These are phyloP conservation scores for Aschersonia sp. DNA, from an alignment of 2,329 filamentous ascomycete species.

Conservation along the genomic window DNA sequence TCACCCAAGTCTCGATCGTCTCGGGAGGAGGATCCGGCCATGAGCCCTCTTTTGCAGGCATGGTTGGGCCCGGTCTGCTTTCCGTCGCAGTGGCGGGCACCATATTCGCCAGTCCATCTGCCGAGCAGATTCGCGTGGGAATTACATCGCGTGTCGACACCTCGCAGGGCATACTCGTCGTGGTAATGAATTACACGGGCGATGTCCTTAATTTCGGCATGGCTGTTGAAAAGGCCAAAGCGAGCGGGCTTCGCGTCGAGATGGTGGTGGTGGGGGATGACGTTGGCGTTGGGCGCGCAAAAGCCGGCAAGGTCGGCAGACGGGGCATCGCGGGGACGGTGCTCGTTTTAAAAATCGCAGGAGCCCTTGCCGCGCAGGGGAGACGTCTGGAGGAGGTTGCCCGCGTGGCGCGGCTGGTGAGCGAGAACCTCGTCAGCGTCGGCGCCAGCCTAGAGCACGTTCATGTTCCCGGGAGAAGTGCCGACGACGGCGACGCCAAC, in stretches of 20 bases:
- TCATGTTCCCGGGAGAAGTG: constrained; percentile 70
- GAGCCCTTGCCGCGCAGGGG: constrained; percentile 65
- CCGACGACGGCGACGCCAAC: constrained; percentile 35
- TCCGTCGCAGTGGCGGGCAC: constrained; percentile 73
- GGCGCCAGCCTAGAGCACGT: constrained; percentile 80
- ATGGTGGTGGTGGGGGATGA: constrained; percentile 92
- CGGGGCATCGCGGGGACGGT: constrained; percentile 86
- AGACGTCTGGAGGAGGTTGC: constrained; percentile 55
- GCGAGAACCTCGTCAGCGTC: constrained; percentile 68
- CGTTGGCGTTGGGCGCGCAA: constrained; percentile 68
- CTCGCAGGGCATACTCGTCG: constrained; percentile 65
- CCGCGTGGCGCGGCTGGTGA: constrained; percentile 53
- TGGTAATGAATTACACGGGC: constrained; percentile 91
- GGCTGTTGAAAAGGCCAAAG: constrained; percentile 82
- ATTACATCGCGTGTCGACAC: constrained; percentile 60
- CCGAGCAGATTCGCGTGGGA: constrained; percentile 68
- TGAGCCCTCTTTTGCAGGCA: constrained; percentile 75
- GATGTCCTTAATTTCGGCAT: constrained; percentile 88
- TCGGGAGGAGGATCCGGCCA: constrained; percentile 84
- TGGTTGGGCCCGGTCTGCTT: constrained; percentile 70
- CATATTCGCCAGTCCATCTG: constrained; percentile 70
- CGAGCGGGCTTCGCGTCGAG: constrained; percentile 61
- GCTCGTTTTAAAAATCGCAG: constrained; percentile 78
- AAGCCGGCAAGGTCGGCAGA: constrained; percentile 81
- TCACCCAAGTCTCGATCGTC: constrained; percentile 63